These are phyloP conservation scores for Aspergillus ellipticus DNA, from an alignment of 495 filamentous ascomycete species.

Conservation along the genomic window DNA sequence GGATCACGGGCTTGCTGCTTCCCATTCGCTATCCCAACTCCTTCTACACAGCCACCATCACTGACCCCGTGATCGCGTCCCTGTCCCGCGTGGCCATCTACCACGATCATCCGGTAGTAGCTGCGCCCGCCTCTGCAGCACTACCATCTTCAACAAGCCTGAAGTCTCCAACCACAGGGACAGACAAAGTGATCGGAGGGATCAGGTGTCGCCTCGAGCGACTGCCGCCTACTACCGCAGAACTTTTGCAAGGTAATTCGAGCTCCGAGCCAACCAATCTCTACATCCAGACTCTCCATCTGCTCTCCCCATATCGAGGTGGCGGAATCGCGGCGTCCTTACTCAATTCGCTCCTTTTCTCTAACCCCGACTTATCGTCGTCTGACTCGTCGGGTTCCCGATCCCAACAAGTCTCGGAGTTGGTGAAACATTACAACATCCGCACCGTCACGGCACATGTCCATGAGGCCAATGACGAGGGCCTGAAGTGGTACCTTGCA, in stretches of 20 bases:
- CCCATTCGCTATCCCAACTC: slow-evolving; percentile 82
- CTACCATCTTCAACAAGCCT: slow-evolving; percentile 2
- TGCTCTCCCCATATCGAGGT: slow-evolving; percentile 77
- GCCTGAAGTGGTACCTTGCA: slow-evolving; percentile 76
- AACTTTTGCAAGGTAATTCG: slow-evolving; percentile 15
- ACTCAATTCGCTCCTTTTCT: slow-evolving; percentile 55
- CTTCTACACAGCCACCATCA: slow-evolving; percentile 77
- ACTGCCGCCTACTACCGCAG: slow-evolving; percentile 19
- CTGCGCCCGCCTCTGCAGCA: slow-evolving; percentile 27
- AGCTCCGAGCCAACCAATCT: slow-evolving; percentile 48
- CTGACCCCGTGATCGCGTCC: slow-evolving; percentile 60
- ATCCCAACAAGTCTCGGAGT: slow-evolving; percentile 37
- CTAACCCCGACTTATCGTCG: slow-evolving; percentile 24
- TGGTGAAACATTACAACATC: slow-evolving; percentile 48
- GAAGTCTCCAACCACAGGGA: slow-evolving; percentile 20
- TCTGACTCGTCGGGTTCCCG: slow-evolving; percentile 19
- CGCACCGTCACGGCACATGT: slow-evolving; percentile 79
- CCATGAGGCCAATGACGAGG: slow-evolving; percentile 88
- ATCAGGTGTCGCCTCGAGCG: slow-evolving; percentile 78
- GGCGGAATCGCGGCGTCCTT: slow-evolving; percentile 76
- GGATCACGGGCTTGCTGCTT: slow-evolving; percentile 79
- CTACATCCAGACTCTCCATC: slow-evolving; percentile 84
- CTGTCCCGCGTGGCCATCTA: slow-evolving; percentile 78
- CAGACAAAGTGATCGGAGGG: slow-evolving; percentile 69
- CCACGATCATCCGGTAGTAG: slow-evolving; percentile 45